Conservation (phyloP, 768 basidiomycete species). For the Suillus variegatus region DNA sequence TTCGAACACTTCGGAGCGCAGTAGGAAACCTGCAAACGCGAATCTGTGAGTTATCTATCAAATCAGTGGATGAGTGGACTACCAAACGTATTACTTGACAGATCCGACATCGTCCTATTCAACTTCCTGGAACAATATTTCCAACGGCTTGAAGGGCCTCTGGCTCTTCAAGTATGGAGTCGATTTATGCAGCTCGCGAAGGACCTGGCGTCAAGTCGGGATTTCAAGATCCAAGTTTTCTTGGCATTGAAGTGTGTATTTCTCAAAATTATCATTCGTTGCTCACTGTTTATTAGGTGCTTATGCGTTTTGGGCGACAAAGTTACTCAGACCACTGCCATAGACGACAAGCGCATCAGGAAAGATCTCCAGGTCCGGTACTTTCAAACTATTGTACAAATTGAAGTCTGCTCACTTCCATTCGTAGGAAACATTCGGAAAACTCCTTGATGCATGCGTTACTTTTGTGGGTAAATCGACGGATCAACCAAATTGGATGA, state of each 20-base stretch:
- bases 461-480: slow-evolving; percentile 69
- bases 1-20: slow-evolving; percentile 55
- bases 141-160: slow-evolving; percentile 79
- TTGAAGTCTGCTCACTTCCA: background rate
- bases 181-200: slow-evolving; percentile 76
- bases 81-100: slow-evolving; percentile 27
- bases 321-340: slow-evolving; percentile 82
- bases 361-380: slow-evolving; percentile 79
- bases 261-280: slow-evolving; percentile 5
- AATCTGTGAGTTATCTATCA: slow-evolving; percentile 55
- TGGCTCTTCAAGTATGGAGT: slow-evolving; percentile 91
- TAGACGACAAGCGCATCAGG: slow-evolving; percentile 85
- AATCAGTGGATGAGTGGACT: background rate
- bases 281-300: slow-evolving; percentile 49
- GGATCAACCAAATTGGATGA: slow-evolving; percentile 81
- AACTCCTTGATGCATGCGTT: slow-evolving; percentile 80
- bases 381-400: background rate
- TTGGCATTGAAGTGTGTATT: slow-evolving; percentile 64
- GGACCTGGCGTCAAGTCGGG: slow-evolving; percentile 68
- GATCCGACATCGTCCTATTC: slow-evolving; percentile 73
- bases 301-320: slow-evolving; percentile 80
- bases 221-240: slow-evolving; percentile 73
- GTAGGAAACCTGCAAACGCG: slow-evolving; percentile 60
- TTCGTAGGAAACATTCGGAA: slow-evolving; percentile 76
- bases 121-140: slow-evolving; percentile 89